These are phyloP conservation scores for Fusarium verticillioides DNA, from an alignment of 2,329 filamentous ascomycete genomes.

Conservation along the genomic window DNA sequence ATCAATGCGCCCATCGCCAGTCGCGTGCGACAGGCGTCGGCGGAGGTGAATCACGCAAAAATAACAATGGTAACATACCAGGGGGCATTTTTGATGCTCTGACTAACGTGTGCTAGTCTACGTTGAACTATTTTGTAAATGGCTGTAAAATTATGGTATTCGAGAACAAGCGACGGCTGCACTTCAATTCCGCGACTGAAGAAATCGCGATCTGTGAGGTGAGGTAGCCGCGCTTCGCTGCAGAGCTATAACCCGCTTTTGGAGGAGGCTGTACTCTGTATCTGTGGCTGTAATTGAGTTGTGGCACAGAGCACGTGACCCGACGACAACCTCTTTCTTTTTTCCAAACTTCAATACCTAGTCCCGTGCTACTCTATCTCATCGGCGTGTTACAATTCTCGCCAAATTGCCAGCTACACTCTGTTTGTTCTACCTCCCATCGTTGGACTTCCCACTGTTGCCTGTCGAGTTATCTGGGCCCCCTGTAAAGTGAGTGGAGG, in stretches of 20 bases:
- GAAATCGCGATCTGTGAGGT: constrained; percentile 11
- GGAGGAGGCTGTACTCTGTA: not conserved
- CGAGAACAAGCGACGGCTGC: not conserved
- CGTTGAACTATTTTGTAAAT: not conserved
- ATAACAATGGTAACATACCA: constrained; percentile 29
- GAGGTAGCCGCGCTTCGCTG: not conserved
- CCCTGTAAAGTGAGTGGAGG: not conserved
- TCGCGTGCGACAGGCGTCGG: constrained; percentile 1
- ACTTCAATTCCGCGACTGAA: constrained; percentile 3
- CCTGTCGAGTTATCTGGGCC: not conserved
- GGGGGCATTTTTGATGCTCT: constrained; percentile 40
- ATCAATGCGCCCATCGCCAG: constrained; percentile 9
- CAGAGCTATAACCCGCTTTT: constrained; percentile 13
- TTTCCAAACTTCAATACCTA: not conserved
- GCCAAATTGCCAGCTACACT: not conserved
- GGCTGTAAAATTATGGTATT: not conserved
- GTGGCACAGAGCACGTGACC: constrained; percentile 17
- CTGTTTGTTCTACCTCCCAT: not conserved
- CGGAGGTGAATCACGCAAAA: not conserved
- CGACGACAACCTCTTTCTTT: not conserved
- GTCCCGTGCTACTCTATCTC: not conserved
- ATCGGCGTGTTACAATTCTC: not conserved
- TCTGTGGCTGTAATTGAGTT: constrained; percentile 11
- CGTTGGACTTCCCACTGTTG: not conserved
- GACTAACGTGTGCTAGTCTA: not conserved